Conservation (phyloP, 208 protist species). For the Balamuthia mandrillaris region DNA sequence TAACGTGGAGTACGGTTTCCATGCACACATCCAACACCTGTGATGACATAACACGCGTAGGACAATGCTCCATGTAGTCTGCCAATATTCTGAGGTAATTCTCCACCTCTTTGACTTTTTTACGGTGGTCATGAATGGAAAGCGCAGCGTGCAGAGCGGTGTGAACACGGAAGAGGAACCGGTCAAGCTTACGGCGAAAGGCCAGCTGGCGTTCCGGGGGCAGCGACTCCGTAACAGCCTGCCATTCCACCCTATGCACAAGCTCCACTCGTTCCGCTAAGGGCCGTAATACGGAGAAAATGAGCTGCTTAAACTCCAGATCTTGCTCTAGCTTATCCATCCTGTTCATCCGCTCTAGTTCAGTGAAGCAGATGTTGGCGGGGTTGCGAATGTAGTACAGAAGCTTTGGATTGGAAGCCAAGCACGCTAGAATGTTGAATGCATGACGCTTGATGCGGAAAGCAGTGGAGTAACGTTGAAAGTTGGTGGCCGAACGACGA, state of each 20-base stretch:
- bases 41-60: constrained; percentile 32
- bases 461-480: no score
- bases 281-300: constrained; percentile 21
- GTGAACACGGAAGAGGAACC: constrained; percentile 29
- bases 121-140: background rate
- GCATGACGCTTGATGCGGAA: no score
- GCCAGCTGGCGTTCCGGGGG: background rate
- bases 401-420: no score
- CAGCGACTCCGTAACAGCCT: background rate
- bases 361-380: constrained; percentile 29
- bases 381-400: constrained; percentile 24
- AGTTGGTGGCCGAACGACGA: background rate
- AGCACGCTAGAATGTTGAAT: no score
- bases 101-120: constrained; percentile 6
- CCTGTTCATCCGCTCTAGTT: background rate
- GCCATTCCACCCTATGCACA: background rate
- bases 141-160: background rate
- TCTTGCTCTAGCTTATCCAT: background rate
- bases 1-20: constrained; percentile 27
- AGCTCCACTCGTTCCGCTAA: constrained; percentile 2
- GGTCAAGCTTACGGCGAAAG: constrained; percentile 16
- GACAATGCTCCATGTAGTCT: constrained; percentile 19
- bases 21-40: constrained; percentile 29
- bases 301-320: background rate
- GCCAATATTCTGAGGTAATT: constrained; percentile 11